Base-by-base conservation (phyloP, 2,329 filamentous ascomycete genomes). In the Fusarium staphyleae region DNA sequence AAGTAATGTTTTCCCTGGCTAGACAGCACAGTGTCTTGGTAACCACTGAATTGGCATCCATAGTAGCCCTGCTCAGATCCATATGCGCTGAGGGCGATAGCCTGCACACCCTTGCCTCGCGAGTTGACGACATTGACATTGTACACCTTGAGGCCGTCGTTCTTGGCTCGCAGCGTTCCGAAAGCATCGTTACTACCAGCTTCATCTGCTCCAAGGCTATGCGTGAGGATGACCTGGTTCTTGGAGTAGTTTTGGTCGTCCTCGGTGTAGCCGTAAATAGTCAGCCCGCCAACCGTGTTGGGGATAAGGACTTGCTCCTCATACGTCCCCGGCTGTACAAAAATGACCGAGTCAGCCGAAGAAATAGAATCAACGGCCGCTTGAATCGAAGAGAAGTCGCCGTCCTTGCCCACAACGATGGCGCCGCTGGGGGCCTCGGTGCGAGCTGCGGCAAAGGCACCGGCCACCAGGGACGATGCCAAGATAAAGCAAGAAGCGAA, bases 211-310 rank as follows among this genome's bases (percentile, higher is more conserved):
- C 42, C 77, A 13, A 65, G 65, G 71, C 72, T 48, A 72, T 72
- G 74, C 0, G 75, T 75, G 52, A 81, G 74, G 57, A 77, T 87
- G 28, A 87, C 86, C 32, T 77, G 72, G 72, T 89, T 89, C 54
- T 71, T 70, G 3, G 72, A 58, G 70, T 87, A 87, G 24, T 73
- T 71, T 19, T 75, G 68, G 3, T 79, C 79, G 60, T 82, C 76
- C 24, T 72, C 69, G 1, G 86, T 87, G 65, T 82, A 81, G 18
- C 86, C 86, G 64, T 83, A 84, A 57, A 87, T 78, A 24, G 78
- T 81, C 19, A 86, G 71, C n/a, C 77, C 71, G 3, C 78, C 80
- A 8, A 73, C 74, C 40, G 79, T 75, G 2, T 69, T 65, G 9
- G 76, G 70, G 34, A 86, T 76, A 59, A 78, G 79, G 22, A 87